Evolutionary conservation across 768 basidiomycete genomes (phyloP).

Genomic region (Amanita polypyramis): DNA sequence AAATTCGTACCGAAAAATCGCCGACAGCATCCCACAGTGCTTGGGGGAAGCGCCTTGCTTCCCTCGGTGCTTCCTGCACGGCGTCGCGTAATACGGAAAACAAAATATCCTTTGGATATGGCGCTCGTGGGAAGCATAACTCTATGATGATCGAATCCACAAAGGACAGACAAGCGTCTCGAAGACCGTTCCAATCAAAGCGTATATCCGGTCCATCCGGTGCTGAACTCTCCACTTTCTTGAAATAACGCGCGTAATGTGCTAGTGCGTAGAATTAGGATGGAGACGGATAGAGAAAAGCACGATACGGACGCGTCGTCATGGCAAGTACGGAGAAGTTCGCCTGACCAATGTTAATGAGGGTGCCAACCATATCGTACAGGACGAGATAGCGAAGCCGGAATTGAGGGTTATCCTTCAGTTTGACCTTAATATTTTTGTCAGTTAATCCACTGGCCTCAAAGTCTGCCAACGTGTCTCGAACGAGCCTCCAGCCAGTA

Average conservation of each 20-base stretch:
- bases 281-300: background rate
- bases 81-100: slow-evolving; percentile 62
- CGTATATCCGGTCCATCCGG: slow-evolving; percentile 39
- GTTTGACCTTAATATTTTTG: slow-evolving; percentile 34
- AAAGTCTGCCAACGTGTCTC: slow-evolving; percentile 44
- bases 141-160: slow-evolving; percentile 80
- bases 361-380: slow-evolving; percentile 48
- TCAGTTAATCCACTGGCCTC: slow-evolving; percentile 46
- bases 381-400: slow-evolving; percentile 52
- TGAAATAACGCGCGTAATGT: slow-evolving; percentile 67
- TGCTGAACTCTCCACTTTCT: slow-evolving; percentile 25
- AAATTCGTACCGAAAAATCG: slow-evolving; percentile 52
- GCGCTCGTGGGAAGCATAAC: slow-evolving; percentile 61
- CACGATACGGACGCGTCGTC: slow-evolving; percentile 45
- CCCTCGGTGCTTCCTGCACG: slow-evolving; percentile 60
- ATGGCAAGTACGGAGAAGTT: slow-evolving; percentile 62
- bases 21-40: slow-evolving; percentile 74
- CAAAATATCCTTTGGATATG: slow-evolving; percentile 57
- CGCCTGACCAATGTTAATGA: slow-evolving; percentile 53
- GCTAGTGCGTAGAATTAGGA: slow-evolving; percentile 27
- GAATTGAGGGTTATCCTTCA: slow-evolving; percentile 40
- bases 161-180: slow-evolving; percentile 63
- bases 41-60: slow-evolving; percentile 70
- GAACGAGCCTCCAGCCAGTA: slow-evolving; percentile 74
- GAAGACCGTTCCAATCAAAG: slow-evolving; percentile 57